These are phyloP conservation scores for Moniliella sp. DNA, from an alignment of 1,284 basidiomycete species.

Conservation along the genomic window DNA sequence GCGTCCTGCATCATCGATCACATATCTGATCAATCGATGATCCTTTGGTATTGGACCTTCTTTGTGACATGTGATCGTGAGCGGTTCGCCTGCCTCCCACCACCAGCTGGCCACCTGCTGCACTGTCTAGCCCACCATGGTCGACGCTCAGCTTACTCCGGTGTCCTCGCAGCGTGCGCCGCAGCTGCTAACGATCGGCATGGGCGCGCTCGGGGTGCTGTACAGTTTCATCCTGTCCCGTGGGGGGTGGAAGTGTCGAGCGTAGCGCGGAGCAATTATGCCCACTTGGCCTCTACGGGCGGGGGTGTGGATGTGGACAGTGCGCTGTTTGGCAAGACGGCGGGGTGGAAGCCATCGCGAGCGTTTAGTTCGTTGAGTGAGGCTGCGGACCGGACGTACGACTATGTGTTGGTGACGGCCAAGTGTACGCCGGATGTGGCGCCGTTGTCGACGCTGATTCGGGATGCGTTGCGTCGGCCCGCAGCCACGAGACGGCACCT, in stretches of 20 bases:
- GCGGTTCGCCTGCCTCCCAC: no score
- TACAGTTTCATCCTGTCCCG: constrained; percentile 46
- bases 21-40: no score
- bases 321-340: constrained; percentile 43
- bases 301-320: constrained; percentile 44
- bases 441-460: constrained; percentile 43
- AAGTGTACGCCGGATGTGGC: constrained; percentile 52
- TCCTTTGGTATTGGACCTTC: no score
- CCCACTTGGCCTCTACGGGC: constrained; percentile 37
- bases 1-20: no score
- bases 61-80: no score
- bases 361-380: constrained; percentile 45
- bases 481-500: constrained; percentile 31
- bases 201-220: constrained; percentile 39
- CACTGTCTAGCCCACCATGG: no score
- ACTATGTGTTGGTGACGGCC: constrained; percentile 40
- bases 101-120: no score
- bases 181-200: constrained; percentile 37
- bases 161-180: constrained; percentile 1
- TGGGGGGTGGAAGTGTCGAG: constrained; percentile 48
- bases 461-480: constrained; percentile 40
- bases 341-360: constrained; percentile 46
- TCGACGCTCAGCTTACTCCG: no score
- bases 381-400: constrained; percentile 45
- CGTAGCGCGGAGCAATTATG: constrained; percentile 53